A percentile compares a stretch with the other conserved stretches of the same genome.
These are phyloP conservation scores for Cicer pinnatifidum DNA, from an alignment of 306 rosid species.

Conservation along the genomic window DNA sequence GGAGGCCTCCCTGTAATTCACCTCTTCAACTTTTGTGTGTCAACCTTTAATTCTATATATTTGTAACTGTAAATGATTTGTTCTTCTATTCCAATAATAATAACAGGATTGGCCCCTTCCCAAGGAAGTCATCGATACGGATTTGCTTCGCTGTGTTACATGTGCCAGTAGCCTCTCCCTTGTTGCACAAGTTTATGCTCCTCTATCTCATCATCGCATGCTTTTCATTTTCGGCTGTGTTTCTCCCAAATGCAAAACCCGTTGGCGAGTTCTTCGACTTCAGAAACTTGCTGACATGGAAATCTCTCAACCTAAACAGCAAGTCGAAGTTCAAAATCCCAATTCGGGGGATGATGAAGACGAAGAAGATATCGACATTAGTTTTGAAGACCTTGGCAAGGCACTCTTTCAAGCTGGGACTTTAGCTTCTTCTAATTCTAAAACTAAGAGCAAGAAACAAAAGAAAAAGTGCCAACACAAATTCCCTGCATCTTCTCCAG, in stretches of 20 bases:
- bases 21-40: neutral
- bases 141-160: constrained; percentile 58
- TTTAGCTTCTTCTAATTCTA: constrained; percentile 54
- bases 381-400: constrained; percentile 64
- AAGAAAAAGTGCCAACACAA: constrained; percentile 22
- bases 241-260: constrained; percentile 58
- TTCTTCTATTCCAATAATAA: neutral
- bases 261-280: constrained; percentile 79
- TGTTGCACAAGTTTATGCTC: constrained; percentile 78
- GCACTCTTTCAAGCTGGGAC: constrained; percentile 65
- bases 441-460: constrained; percentile 50
- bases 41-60: neutral
- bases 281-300: constrained; percentile 53
- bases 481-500: constrained; percentile 38
- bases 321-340: constrained; percentile 33
- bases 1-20: constrained; percentile 87
- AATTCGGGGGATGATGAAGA: constrained; percentile 52
- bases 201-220: constrained; percentile 65
- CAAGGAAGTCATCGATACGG: constrained; percentile 41
- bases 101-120: constrained; percentile 79
- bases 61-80: neutral
- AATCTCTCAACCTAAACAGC: constrained; percentile 30
- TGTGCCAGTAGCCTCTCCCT: constrained; percentile 67
- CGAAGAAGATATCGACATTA: constrained; percentile 53
- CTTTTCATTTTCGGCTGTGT: constrained; percentile 75